Percentiles rank a stretch among this genome's conserved stretches.
Evolutionary conservation across 257 asterid species (phyloP).

Genomic region (Solanum acaule): DNA sequence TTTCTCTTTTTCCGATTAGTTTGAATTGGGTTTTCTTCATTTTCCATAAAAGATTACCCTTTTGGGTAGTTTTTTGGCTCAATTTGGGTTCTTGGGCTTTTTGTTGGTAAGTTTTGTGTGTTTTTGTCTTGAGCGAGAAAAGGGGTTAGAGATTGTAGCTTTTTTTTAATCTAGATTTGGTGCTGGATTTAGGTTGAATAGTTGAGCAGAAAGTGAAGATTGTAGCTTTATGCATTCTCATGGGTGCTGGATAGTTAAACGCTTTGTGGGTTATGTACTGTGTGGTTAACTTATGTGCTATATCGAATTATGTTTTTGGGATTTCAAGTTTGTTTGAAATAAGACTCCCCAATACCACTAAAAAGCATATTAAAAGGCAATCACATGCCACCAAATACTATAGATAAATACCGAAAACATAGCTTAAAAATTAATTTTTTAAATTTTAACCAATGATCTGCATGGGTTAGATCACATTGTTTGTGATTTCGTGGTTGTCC

Average conservation of each 20-base stretch:
- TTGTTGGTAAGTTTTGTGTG: neutral
- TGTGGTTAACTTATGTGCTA: too few species aligned
- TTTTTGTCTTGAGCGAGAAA: constrained; percentile 4
- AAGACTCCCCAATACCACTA: too few species aligned
- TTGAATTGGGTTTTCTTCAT: constrained; percentile 17
- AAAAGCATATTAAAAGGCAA: too few species aligned
- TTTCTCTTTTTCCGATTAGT: neutral
- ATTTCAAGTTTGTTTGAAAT: too few species aligned
- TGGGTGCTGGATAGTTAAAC: neutral
- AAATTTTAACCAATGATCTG: too few species aligned
- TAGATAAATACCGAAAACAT: too few species aligned
- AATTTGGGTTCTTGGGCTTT: neutral
- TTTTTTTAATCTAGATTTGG: constrained; percentile 14
- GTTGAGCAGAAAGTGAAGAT: neutral
- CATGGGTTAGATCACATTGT: too few species aligned
- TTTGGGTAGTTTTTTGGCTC: neutral
- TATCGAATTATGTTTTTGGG: too few species aligned
- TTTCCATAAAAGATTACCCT: neutral
- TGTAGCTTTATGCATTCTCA: neutral
- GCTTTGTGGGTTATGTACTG: neutral
- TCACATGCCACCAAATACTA: too few species aligned
- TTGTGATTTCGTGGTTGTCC: too few species aligned
- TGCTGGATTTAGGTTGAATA: constrained; percentile 4
- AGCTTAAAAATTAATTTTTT: too few species aligned
- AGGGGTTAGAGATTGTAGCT: neutral